Evolutionary conservation across 1,139 yeast genomes (phyloP).

Genomic region (Yueomyces sp.): DNA sequence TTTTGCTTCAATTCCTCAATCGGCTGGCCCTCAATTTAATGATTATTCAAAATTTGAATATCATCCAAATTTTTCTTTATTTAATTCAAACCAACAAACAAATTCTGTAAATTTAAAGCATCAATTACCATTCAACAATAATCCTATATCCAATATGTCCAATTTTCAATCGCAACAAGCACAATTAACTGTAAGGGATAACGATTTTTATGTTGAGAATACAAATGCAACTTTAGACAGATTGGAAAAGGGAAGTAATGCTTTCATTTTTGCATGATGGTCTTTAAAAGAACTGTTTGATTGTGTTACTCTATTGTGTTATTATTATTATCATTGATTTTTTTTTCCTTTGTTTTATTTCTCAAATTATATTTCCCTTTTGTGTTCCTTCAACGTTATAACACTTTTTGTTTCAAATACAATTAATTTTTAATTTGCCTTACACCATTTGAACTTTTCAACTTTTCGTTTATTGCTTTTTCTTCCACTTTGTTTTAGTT

Average conservation of each 20-base stretch:
- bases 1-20: neutral
- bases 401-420: too few relatives aligned
- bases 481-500: too few relatives aligned
- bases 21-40: slow-evolving; percentile 2
- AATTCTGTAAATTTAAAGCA: neutral
- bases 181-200: slow-evolving; percentile 1
- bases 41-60: slow-evolving; percentile 5
- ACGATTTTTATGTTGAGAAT: neutral
- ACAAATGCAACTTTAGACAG: slow-evolving; percentile 8
- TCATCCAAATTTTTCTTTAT: neutral
- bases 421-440: too few relatives aligned
- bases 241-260: slow-evolving; percentile 18
- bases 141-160: too few relatives aligned
- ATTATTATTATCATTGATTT: slow-evolving; percentile 1
- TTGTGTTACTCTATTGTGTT: neutral
- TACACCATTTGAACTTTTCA: too few relatives aligned
- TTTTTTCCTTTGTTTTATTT: neutral
- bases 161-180: neutral
- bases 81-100: too few relatives aligned
- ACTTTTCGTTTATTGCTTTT: too few relatives aligned
- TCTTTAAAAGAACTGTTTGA: too few relatives aligned
- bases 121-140: neutral
- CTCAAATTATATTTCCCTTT: neutral
- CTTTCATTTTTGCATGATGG: slow-evolving; percentile 12
- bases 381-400: neutral